Base-by-base conservation (phyloP, 306 rosid species). In the Neltuma alba region DNA sequence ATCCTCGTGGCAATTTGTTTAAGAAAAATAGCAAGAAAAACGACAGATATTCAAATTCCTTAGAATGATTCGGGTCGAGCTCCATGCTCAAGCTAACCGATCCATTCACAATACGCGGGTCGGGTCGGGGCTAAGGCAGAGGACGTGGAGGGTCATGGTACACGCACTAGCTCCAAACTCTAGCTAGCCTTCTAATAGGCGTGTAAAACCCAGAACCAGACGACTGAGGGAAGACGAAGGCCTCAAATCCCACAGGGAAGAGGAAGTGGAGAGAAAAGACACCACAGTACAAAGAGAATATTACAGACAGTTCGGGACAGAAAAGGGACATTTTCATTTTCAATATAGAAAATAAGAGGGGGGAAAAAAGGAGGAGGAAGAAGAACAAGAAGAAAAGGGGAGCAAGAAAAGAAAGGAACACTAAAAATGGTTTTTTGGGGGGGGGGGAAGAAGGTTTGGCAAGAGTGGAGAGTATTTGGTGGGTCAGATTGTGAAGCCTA, bases 391-490 rank as follows among this genome's bases (percentile, higher is more conserved):
- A 58, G 65, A 37, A 37, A 40, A 30, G 18, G 50, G 3, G 27
- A 9, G 40, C 31, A 20, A 74, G 57, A 61, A n/a, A 65, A 64
- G 38, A 50, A 73, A 74, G 75, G 40, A 38, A 34, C 21, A 47
- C 27, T 57, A 78, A 73, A 10, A 72, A 82, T 61, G 60, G 36
- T 33, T 47, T 44, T 48, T 14, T 6, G 41, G 41, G 41, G 8
- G 9, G 1, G 0, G 21, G 36, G 10, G 31, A 55, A 33, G 38
- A 41, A 57, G 58, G 61, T 80, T 87, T 69, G 81, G 79, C 88
- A 85, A 85, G 79, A 82, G 80, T 83, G 86, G 88, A 86, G 81
- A 80, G 21, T n/a, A 0, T 30, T 48, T 77, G 80, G 88, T 87
- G 89, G 85, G 89, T 86, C 86, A 78, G 57, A 23, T 50, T 45